Evolutionary conservation across 2,329 filamentous ascomycete genomes (phyloP), one percentile per base, ranked within the genome.

Genomic region (Colletotrichum nymphaeae): DNA sequence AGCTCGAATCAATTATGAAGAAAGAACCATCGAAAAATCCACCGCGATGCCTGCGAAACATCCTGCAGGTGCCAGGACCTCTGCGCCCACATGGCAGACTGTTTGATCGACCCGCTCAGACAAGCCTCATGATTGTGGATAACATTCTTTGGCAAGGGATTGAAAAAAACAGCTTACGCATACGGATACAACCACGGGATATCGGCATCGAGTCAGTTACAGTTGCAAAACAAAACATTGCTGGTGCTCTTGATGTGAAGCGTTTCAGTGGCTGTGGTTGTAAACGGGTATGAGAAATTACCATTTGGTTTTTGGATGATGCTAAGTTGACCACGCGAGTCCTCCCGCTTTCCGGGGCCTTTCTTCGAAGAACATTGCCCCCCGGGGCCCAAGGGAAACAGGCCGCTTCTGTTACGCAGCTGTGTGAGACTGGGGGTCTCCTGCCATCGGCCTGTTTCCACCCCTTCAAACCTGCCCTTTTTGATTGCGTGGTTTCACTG

Each of bases 21-120:
- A 26, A 16, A 6, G 12, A 6, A 16, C 6, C 5, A 16, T 42
- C 16, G 37, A 16, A 42, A 42, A 42, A 3, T 86, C 81, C 1
- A 87, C 76, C n/a, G 85, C 76, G 1, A 90, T 78, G n/a, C 5
- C 3, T 35, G 8, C 22, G 19, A 59, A 16, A 12, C 9, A 24
- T n/a, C n/a, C 9, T 59, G 19, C 30, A 16, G n/a, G 57, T 37
- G 32, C 14, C 26, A 49, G 37, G 37, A 49, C 8, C 16, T n/a
- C 26, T 2, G 60, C 11, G 11, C 42, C 42, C 19, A 30, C 6
- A 32, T 1, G 59, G 26, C 42, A 49, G 2, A 8, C 24, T 9
- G 26, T 32, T 16, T 52, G 59, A 52, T 63, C 26, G 42, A 9
- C 42, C 42, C 60, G 42, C 42, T 35, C 42, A 7, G 42, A 16